Base-by-base conservation (phyloP, 371 early-diverging fungal species). In the Apophysomyces sp. region DNA sequence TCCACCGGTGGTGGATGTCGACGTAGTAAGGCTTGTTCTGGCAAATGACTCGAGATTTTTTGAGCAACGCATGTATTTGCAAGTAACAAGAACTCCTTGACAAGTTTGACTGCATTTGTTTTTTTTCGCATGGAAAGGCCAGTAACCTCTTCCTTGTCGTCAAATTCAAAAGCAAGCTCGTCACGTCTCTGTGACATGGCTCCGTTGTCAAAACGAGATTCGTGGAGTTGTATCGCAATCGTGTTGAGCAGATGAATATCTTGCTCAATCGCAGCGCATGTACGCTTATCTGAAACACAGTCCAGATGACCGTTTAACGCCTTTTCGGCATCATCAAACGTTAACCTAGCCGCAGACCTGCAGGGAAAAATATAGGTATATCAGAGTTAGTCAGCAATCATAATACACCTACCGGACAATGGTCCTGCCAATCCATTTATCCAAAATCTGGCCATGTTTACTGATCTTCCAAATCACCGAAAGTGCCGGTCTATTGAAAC, bases 51-150 rank as follows among this genome's bases (percentile, higher is more conserved):
- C 55, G 87, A 86, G 21, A 96, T 93, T 71, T 88, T 89, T 65
- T 86, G 80, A 1, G 97, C 97, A 0, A 96, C 96, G 31, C 82
- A 81, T 28, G 90, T 89, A 72, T 98, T 97, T 12, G 97, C 96
- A 28, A 96, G 77, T 40, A 96, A 73, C 92, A 95, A 92, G 66
- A 96, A 92, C 75, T 98, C 97, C 31, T 70, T 66, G n/a, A 74
- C 63, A 30, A 37, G 54, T 5, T 31, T 32, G n/a, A 51, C 55
- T 54, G 61, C 44, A 8, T 27, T 34, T 7, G 41, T 18, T 30
- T 54, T 65, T 32, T 57, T 59, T n/a, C 27, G 36, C 3, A 57
- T 44, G 3, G 58, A 56, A 34, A 28, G 39, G 18, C 34, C 52
- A 5, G 49, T 56, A n/a, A 64, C 58, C 2, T 51, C n/a, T 5